Conservation (phyloP, 305 asterid genomes). For the Fraxinus albicans region DNA sequence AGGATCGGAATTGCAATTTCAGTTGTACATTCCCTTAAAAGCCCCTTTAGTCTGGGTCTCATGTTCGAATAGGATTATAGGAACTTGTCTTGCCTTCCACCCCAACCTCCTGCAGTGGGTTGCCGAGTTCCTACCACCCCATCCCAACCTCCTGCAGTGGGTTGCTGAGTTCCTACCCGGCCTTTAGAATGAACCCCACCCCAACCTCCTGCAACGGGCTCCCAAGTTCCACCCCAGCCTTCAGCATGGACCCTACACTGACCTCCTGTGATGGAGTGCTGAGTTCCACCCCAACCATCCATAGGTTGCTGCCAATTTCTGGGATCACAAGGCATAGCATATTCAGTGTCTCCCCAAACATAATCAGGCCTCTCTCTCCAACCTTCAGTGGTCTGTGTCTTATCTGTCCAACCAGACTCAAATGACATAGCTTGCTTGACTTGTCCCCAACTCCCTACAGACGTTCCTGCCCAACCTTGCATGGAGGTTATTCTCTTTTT, state of each 20-base stretch:
- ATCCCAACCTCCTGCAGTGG: neutral
- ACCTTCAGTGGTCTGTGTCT: conserved; percentile 25
- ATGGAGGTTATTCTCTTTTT: conserved; percentile 12
- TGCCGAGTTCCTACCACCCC: no score
- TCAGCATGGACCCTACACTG: neutral
- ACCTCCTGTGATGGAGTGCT: neutral
- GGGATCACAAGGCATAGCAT: neutral
- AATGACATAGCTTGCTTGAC: conserved; percentile 14
- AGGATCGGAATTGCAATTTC: neutral
- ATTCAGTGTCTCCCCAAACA: conserved; percentile 3
- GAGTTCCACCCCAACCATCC: conserved; percentile 27
- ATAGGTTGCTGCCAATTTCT: conserved; percentile 12
- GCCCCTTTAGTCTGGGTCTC: neutral
- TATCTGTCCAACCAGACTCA: conserved; percentile 21
- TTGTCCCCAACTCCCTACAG: conserved; percentile 15
- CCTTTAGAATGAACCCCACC: neutral
- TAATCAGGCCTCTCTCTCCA: conserved; percentile 20
- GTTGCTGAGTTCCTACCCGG: neutral
- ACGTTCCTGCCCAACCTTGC: conserved; percentile 20
- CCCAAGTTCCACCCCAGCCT: conserved; percentile 23
- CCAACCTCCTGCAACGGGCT: conserved; percentile 16
- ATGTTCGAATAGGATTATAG: neutral
- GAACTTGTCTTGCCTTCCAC: neutral
- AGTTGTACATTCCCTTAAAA: neutral
- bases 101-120: neutral